Base-by-base conservation (phyloP, 805 yeast species). In the Spathaspora passalidarum region DNA sequence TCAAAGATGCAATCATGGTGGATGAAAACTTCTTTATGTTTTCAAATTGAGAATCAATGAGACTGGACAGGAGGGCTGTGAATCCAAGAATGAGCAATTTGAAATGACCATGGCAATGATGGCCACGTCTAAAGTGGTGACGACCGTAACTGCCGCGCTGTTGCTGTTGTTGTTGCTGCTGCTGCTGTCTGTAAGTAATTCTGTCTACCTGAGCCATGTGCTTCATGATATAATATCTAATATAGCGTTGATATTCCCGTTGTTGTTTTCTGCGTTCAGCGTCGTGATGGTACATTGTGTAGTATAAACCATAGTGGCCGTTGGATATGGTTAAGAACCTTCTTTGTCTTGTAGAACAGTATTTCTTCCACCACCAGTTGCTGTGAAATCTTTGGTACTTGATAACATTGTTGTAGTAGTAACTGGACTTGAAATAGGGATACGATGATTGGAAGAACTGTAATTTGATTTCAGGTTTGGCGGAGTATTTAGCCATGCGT, bases 281-380 rank as follows among this genome's bases (percentile, higher is more conserved):
- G 44, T 72, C 76, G 36, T 62, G 66, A 49, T 64, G 66, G 54
- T 63, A 68, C 41, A 72, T 62, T 5, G 73, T 60, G 46, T 62
- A 72, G 50, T 72, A 72, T 17, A 72, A 54, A 1, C 76, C 77
- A 50, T 69, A 72, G 46, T 72, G 77, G n/a, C 77, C 77, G 18
- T 52, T 48, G 43, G 59, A 63, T 14, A 70, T 66, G 13, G 61
- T 53, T 43, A 69, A 56, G 49, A 45, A 21, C 44, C 44, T 10
- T 42, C 46, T 19, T 16, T n/a, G 3, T 20, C 23, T 36, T 11
- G 38, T 3, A 6, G 38, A 36, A 17, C 40, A 5, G 17, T 36
- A 19, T n/a, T 40, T 40, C 21, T 32, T 41, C 19, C 20, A 42
- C 39, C 39, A 32, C 39, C 32, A 22, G 18, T 32, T 40, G n/a